phyloP scores from a whole-genome alignment of 257 asterid genomes.

The Solanum chilense region DNA sequence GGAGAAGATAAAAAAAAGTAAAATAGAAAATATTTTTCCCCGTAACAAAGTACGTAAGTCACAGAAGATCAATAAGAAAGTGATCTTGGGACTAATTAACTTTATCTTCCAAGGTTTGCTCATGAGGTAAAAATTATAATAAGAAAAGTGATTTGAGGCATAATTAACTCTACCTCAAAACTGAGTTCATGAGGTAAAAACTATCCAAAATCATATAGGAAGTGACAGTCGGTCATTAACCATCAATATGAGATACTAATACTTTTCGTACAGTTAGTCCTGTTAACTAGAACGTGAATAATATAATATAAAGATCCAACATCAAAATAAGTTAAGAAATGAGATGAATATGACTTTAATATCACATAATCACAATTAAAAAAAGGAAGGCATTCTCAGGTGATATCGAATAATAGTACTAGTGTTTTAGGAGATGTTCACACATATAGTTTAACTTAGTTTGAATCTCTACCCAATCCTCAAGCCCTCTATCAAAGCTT shows the following conservation, averaged over 20 bases:
- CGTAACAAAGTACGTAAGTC: neutral
- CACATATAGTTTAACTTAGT: neutral
- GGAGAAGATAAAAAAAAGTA: neutral
- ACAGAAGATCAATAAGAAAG: neutral
- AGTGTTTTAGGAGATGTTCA: neutral
- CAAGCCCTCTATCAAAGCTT: neutral
- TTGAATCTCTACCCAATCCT: neutral
- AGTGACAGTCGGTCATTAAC: neutral
- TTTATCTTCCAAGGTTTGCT: neutral
- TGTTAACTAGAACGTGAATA: neutral
- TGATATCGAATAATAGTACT: neutral
- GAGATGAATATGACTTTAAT: neutral
- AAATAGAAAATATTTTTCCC: neutral
- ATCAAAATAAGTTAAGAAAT: neutral
- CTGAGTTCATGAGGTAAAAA: neutral
- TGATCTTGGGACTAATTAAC: neutral
- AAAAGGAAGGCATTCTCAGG: neutral
- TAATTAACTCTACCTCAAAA: neutral
- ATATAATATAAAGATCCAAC: neutral
- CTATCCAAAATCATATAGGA: neutral
- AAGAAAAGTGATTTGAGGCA: too few relatives aligned
- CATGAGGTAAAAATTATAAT: neutral
- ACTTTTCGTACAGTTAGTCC: fast-evolving
- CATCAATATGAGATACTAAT: neutral
- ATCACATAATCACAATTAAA: neutral